A percentile compares a stretch with the other conserved stretches of the same genome.
Conservation (phyloP, 176 grass and related monocot species). For the Carex parvula region DNA sequence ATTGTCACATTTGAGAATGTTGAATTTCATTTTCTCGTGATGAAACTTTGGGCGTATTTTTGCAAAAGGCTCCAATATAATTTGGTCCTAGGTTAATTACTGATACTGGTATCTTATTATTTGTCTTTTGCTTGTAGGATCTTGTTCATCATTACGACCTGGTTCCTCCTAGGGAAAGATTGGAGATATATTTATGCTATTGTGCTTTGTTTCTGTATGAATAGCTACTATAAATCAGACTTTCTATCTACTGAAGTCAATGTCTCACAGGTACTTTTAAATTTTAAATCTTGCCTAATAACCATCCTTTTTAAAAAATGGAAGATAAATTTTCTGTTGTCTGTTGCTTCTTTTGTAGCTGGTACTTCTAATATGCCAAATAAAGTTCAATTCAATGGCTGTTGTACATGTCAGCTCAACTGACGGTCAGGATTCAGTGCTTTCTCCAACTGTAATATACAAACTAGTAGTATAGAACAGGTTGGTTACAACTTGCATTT, state of each 20-base stretch:
- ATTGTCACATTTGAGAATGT: neutral
- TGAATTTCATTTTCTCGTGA: neutral
- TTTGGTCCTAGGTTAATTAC: constrained; percentile 13
- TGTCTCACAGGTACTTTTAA: constrained; percentile 54
- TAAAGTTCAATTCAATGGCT: constrained; percentile 93
- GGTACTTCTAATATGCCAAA: constrained; percentile 75
- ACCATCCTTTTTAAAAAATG: neutral
- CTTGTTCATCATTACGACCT: constrained; percentile 75
- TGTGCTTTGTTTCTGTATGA: constrained; percentile 64
- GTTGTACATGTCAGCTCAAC: constrained; percentile 60
- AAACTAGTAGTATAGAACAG: constrained; percentile 65
- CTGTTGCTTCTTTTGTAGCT: constrained; percentile 41
- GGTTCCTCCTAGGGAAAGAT: constrained; percentile 48
- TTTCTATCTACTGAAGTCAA: constrained; percentile 36
- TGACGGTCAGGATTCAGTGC: constrained; percentile 31
- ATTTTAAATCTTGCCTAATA: neutral
- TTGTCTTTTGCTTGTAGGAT: constrained; percentile 48
- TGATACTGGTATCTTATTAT: neutral
- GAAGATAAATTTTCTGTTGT: neutral
- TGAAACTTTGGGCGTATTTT: neutral
- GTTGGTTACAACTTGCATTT: constrained; percentile 41
- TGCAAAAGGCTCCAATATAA: neutral
- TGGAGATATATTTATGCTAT: constrained; percentile 69
- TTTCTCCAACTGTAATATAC: constrained; percentile 33
- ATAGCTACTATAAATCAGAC: constrained; percentile 48